Evolutionary conservation across 495 filamentous ascomycete species (phyloP).

Genomic region (Aspergillus nanangensis): DNA sequence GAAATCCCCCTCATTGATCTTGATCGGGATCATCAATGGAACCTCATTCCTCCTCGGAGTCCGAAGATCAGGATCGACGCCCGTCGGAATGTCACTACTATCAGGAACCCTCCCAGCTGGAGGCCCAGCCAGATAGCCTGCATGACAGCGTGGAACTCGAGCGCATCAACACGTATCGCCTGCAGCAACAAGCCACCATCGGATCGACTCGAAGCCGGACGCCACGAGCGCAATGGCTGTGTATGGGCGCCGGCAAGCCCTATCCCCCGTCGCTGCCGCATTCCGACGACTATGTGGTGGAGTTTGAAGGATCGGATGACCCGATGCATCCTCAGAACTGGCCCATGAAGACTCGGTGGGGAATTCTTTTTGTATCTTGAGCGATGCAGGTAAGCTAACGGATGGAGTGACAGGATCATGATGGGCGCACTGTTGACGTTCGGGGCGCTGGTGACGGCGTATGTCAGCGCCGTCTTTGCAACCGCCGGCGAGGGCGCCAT

Average conservation of each 20-base stretch:
- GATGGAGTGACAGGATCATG: too few species aligned
- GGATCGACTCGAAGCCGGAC: slow-evolving; percentile 21
- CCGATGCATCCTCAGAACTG: slow-evolving; percentile 50
- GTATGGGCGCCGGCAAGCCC: slow-evolving; percentile 31
- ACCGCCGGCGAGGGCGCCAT: slow-evolving; percentile 35
- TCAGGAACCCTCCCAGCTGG: too few species aligned
- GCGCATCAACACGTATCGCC: slow-evolving; percentile 26
- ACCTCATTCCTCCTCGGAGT: too few species aligned
- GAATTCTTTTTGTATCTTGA: background rate
- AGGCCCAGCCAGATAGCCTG: background rate
- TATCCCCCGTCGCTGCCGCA: slow-evolving; percentile 41
- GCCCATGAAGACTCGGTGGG: slow-evolving; percentile 18
- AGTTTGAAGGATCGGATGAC: slow-evolving; percentile 48
- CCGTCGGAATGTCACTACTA: too few species aligned
- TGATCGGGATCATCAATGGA: too few species aligned
- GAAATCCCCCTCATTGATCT: too few species aligned
- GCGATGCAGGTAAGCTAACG: background rate
- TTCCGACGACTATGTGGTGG: slow-evolving; percentile 48
- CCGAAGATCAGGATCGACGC: too few species aligned
- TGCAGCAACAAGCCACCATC: slow-evolving; percentile 25
- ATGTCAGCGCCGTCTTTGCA: slow-evolving; percentile 47
- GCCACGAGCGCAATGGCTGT: slow-evolving; percentile 24
- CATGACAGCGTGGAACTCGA: slow-evolving; percentile 18
- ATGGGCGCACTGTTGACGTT: slow-evolving; percentile 16
- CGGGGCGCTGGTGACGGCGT: slow-evolving; percentile 45